A percentile compares a stretch with the other conserved stretches of the same genome.
phyloP scores from a whole-genome alignment of 108 stramenopile genomes.

The Conticribra guillardii region DNA sequence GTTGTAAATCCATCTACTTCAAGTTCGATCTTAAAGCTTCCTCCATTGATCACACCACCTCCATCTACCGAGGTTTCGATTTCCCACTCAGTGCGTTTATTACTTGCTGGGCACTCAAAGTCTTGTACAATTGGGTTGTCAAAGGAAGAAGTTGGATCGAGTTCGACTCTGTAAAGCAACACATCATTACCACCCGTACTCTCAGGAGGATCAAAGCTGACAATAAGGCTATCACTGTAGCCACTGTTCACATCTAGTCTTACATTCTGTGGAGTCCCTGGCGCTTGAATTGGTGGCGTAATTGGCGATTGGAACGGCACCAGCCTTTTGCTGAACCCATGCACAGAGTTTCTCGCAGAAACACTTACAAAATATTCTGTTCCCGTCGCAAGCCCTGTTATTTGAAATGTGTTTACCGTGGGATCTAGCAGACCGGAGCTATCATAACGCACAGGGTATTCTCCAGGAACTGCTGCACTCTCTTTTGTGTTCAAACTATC shows the following conservation, averaged over 20 bases:
- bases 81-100: conserved; percentile 68
- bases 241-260: conserved; percentile 63
- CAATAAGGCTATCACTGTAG: conserved; percentile 59
- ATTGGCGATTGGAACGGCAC: conserved; percentile 37
- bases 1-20: conserved; percentile 49
- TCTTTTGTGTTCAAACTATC: conserved; percentile 43
- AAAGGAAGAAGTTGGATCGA: conserved; percentile 76
- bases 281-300: conserved; percentile 65
- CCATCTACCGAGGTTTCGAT: conserved; percentile 48
- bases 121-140: conserved; percentile 72
- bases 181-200: conserved; percentile 74
- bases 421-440: conserved; percentile 47
- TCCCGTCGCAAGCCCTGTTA: conserved; percentile 69
- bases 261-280: conserved; percentile 65
- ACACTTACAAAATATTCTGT: conserved; percentile 71
- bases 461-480: conserved; percentile 57
- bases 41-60: conserved; percentile 42
- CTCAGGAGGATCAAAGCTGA: conserved; percentile 59
- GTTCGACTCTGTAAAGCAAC: conserved; percentile 76
- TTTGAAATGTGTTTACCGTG: conserved; percentile 51
- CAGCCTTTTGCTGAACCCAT: conserved; percentile 64
- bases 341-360: conserved; percentile 64
- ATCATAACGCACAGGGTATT: conserved; percentile 66
- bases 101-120: conserved; percentile 69
- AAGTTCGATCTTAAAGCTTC: conserved; percentile 66